Evolutionary conservation across 2,329 filamentous ascomycete genomes (phyloP), one percentile per base, ranked within the genome.

Genomic region (Nemania bipapillata): DNA sequence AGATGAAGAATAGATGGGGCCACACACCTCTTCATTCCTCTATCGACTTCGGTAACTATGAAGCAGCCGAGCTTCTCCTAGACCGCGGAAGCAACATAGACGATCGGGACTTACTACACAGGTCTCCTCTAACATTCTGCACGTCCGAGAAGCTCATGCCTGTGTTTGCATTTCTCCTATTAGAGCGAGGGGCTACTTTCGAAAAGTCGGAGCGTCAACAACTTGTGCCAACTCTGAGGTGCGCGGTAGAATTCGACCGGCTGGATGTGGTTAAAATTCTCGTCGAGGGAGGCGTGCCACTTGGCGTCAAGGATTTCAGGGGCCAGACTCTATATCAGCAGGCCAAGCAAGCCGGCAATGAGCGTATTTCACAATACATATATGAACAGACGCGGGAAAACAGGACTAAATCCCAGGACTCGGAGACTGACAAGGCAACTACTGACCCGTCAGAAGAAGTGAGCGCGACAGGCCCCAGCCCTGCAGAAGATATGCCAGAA

Each of bases 221-320:
- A 32, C 55, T 61, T 30, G 45, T 61, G 15, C 28, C 28, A 17
- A 52, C 45, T 28, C 45, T 61, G 26, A 50, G 57, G 15, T 50
- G 12, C 9, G 57, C 57, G 17, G 57, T 61, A 8, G 45, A 61
- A 17, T 37, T 3, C 30, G 42, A 52, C 22, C 22, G 52, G 28
- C 32, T 61, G 22, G 59, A 55, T 9, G 37, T 63, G 7, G 59
- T 55, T 37, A 55, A 55, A 15, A 63, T 63, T 11, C 37, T 63
- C 17, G 57, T 61, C 20, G 57, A 61, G 20, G 57, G 57, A 40
- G 57, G 57, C 2, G 57, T 61, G 2, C 57, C 45, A 17, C 52
- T 61, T 40, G 45, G 57, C 11, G 52, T 61, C 11, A 47, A 61
- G 32, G 57, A 52, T 32, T 20, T 4, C 28, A 7, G 32, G 40